These are phyloP conservation scores for Plasmodium malariae DNA, from an alignment of 169 alveolate genomes.

Conservation along the genomic window DNA sequence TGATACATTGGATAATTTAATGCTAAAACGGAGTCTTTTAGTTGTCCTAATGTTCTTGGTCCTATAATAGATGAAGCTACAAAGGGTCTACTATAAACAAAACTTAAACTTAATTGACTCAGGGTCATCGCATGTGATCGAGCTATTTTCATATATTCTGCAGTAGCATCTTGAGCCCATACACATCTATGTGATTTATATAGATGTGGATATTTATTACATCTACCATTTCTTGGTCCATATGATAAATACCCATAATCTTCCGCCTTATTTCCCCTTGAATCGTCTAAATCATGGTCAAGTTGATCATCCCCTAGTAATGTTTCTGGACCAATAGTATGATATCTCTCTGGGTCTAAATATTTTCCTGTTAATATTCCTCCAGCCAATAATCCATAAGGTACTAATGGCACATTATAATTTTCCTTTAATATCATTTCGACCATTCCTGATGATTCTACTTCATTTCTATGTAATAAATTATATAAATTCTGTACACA, in stretches of 20 bases:
- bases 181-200: conserved; percentile 90
- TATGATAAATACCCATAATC: conserved; percentile 88
- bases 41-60: conserved; percentile 89
- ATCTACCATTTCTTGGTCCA: conserved; percentile 89
- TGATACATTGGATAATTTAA: conserved; percentile 85
- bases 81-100: conserved; percentile 87
- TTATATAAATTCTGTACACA: conserved; percentile 85
- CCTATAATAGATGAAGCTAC: conserved; percentile 88
- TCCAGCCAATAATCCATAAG: conserved; percentile 90
- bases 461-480: conserved; percentile 86
- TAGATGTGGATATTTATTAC: conserved; percentile 85
- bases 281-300: conserved; percentile 22
- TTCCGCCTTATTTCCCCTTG: conserved; percentile 82
- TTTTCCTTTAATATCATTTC: conserved; percentile 83
- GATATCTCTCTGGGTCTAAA: conserved; percentile 88
- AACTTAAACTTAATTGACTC: conserved; percentile 85
- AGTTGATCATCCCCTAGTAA: conserved; percentile 63
- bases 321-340: conserved; percentile 69
- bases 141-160: conserved; percentile 87
- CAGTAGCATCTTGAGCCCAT: conserved; percentile 90
- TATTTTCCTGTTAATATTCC: conserved; percentile 91
- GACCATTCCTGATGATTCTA: conserved; percentile 87
- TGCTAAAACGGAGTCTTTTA: conserved; percentile 85
- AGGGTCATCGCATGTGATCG: conserved; percentile 87
- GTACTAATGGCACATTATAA: conserved; percentile 87